These are phyloP conservation scores for Podaxis sp. DNA, from an alignment of 768 basidiomycete genomes.

Conservation along the genomic window DNA sequence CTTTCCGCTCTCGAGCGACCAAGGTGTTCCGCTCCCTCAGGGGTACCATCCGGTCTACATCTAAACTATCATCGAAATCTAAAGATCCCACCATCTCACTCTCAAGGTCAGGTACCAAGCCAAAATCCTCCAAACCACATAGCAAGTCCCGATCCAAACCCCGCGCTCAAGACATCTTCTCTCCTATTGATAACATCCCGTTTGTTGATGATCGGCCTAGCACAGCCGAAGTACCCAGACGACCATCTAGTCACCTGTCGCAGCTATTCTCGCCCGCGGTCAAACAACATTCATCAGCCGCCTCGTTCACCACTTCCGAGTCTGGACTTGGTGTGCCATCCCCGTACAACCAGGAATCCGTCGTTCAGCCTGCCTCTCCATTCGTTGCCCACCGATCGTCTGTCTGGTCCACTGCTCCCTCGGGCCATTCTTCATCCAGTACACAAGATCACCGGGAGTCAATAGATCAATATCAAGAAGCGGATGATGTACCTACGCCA, in stretches of 20 bases:
- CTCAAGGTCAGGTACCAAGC: slow-evolving; percentile 36
- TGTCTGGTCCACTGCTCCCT: neutral
- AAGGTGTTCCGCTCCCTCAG: slow-evolving; percentile 46
- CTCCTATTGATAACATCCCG: slow-evolving; percentile 17
- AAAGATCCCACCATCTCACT: slow-evolving; percentile 21
- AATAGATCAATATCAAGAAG: neutral
- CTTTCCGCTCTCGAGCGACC: slow-evolving; percentile 41
- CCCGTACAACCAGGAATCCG: neutral
- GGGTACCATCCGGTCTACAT: slow-evolving; percentile 24
- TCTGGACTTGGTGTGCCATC: slow-evolving; percentile 2
- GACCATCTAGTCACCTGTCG: slow-evolving; percentile 35
- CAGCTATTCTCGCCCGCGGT: slow-evolving; percentile 32
- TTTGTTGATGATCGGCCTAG: slow-evolving; percentile 11
- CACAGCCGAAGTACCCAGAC: slow-evolving; percentile 28
- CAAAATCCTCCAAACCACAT: slow-evolving; percentile 23
- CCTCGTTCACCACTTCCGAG: slow-evolving; percentile 24
- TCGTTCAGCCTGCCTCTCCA: neutral
- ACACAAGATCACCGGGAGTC: neutral
- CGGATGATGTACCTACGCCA: neutral
- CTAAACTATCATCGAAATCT: neutral
- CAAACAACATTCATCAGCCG: slow-evolving; percentile 22
- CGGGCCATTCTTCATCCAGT: slow-evolving; percentile 7
- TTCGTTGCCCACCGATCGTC: neutral
- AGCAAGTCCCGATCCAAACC: slow-evolving; percentile 23
- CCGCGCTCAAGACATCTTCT: slow-evolving; percentile 35